Conservation (phyloP, 1,284 basidiomycete species). For the Tausonia pullulans region DNA sequence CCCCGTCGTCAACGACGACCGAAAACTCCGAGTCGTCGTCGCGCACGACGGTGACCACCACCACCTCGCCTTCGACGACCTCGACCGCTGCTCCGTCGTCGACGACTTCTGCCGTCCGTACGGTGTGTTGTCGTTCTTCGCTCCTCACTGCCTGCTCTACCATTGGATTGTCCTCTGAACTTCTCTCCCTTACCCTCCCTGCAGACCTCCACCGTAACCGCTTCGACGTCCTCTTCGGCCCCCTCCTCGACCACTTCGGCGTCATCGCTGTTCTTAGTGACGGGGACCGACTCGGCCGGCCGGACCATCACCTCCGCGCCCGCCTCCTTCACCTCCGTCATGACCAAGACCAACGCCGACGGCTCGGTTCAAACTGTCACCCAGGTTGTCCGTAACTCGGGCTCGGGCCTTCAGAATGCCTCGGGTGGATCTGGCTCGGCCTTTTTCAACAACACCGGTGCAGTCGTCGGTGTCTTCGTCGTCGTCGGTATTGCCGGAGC, state of each 20-base stretch:
- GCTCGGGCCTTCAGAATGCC: conserved; percentile 27
- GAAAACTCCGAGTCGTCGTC: background rate
- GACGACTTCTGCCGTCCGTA: background rate
- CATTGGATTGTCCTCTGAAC: background rate
- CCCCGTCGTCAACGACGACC: no score
- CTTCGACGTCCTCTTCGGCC: background rate
- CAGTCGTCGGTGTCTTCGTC: conserved; percentile 37
- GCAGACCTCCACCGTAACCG: conserved; percentile 1
- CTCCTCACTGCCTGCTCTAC: background rate
- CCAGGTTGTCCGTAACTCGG: conserved; percentile 30
- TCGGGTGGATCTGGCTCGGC: conserved; percentile 23
- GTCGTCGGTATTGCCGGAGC: conserved; percentile 36
- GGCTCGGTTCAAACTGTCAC: conserved; percentile 33
- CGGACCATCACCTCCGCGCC: conserved; percentile 27
- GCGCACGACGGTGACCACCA: background rate
- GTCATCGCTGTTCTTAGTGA: conserved; percentile 23
- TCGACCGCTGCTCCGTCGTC: background rate
- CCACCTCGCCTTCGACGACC: background rate
- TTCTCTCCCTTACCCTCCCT: no score
- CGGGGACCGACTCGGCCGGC: conserved; percentile 29
- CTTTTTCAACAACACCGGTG: conserved; percentile 37
- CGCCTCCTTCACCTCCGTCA: conserved; percentile 26
- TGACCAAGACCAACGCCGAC: conserved; percentile 27
- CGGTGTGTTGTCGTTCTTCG: background rate
- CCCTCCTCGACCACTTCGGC: conserved; percentile 19